Conservation (phyloP, 257 asterid species). For the Salvia hispanica region DNA sequence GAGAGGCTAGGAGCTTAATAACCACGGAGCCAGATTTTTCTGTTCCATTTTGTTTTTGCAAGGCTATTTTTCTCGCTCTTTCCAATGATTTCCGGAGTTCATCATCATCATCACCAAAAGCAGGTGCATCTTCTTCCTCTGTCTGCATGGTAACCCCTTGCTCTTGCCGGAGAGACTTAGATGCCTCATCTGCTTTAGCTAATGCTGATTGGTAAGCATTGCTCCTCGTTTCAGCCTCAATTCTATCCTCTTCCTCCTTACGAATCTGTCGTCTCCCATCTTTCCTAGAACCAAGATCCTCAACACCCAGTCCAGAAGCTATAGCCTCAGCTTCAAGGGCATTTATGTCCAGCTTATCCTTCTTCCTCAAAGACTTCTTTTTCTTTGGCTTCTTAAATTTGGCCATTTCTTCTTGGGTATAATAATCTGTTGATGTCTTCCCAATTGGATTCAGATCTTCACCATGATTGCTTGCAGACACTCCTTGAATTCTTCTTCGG, state of each 20-base stretch:
- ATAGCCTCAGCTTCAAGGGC: slow-evolving; percentile 95
- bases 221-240: slow-evolving; percentile 75
- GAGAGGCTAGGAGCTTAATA: slow-evolving; percentile 56
- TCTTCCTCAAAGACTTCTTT: slow-evolving; percentile 87
- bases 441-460: slow-evolving; percentile 69
- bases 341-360: slow-evolving; percentile 78
- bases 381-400: slow-evolving; percentile 92
- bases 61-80: slow-evolving; percentile 83
- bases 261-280: slow-evolving; percentile 66
- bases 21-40: slow-evolving; percentile 52
- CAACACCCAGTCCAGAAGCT: slow-evolving; percentile 84
- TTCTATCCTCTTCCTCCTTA: slow-evolving; percentile 76
- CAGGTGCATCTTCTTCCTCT: slow-evolving; percentile 68
- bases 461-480: slow-evolving; percentile 43
- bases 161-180: slow-evolving; percentile 79
- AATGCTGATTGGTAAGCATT: slow-evolving; percentile 76
- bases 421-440: slow-evolving; percentile 73
- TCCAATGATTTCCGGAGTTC: slow-evolving; percentile 86
- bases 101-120: slow-evolving; percentile 84
- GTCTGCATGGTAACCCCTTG: slow-evolving; percentile 33
- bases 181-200: slow-evolving; percentile 87
- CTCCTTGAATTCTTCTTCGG: slow-evolving; percentile 81
- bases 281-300: slow-evolving; percentile 85
- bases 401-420: slow-evolving; percentile 84
- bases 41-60: slow-evolving; percentile 60